These are phyloP conservation scores for Clarireedia homoeocarpa DNA, from an alignment of 2,329 filamentous ascomycete genomes.

Conservation along the genomic window DNA sequence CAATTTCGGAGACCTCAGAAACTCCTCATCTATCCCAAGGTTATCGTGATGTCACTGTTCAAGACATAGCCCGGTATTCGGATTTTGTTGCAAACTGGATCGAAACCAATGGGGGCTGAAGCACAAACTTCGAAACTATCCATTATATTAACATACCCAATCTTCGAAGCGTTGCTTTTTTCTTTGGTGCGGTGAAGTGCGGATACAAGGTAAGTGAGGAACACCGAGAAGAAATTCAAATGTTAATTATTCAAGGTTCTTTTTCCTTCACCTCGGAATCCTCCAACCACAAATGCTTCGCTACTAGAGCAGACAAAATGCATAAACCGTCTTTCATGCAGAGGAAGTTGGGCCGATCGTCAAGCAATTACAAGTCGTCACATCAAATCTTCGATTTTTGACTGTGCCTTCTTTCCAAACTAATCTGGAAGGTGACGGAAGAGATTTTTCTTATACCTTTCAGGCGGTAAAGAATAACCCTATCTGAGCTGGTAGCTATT, in stretches of 20 bases:
- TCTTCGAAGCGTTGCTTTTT: slow-evolving; percentile 6
- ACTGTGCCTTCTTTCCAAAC: background rate
- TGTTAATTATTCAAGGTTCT: slow-evolving; percentile 1
- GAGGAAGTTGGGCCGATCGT: background rate
- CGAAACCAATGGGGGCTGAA: slow-evolving; percentile 13
- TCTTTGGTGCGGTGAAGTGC: slow-evolving; percentile 6
- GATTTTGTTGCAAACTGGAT: slow-evolving; percentile 14
- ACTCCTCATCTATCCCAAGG: background rate
- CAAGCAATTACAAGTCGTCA: background rate
- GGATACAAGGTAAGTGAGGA: slow-evolving; percentile 6
- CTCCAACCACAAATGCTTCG: background rate
- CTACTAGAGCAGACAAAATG: slow-evolving; percentile 4
- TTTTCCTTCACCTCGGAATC: slow-evolving; percentile 9
- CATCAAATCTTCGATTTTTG: background rate
- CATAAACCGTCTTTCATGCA: slow-evolving; percentile 1
- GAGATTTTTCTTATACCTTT: slow-evolving; percentile 13
- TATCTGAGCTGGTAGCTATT: background rate
- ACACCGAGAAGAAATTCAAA: background rate
- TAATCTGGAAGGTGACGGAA: background rate
- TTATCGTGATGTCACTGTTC: slow-evolving; percentile 12
- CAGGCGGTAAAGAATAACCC: slow-evolving; percentile 14
- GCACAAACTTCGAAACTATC: slow-evolving; percentile 26
- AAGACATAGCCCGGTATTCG: slow-evolving; percentile 14
- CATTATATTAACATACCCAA: slow-evolving; percentile 34
- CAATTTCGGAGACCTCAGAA: no score